Conservation (phyloP, 2,329 filamentous ascomycete species). For the Rutstroemia sp. region DNA sequence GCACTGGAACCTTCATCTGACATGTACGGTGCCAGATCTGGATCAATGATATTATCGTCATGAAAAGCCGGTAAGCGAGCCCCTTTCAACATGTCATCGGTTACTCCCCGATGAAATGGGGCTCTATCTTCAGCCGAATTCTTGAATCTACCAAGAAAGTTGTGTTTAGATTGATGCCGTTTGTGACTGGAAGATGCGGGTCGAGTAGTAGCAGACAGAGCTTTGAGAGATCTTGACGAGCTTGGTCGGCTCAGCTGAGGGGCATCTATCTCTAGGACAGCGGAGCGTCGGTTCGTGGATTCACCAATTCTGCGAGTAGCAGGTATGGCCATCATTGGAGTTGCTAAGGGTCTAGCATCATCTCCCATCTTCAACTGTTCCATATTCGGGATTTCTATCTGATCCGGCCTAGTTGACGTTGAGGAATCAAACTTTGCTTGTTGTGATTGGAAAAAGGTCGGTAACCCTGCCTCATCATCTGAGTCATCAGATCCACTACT, state of each 20-base stretch:
- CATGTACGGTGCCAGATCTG: constrained; percentile 89
- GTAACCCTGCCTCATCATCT: constrained; percentile 65
- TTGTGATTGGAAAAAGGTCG: constrained; percentile 51
- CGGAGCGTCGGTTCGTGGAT: constrained; percentile 75
- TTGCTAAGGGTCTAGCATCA: constrained; percentile 46
- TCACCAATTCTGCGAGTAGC: constrained; percentile 60
- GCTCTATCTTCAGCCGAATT: constrained; percentile 68
- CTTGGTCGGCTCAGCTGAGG: constrained; percentile 83
- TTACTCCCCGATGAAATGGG: constrained; percentile 74
- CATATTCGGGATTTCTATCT: constrained; percentile 29
- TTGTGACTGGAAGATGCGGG: constrained; percentile 80
- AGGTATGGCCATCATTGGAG: constrained; percentile 65
- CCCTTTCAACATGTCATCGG: constrained; percentile 58
- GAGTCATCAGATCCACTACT: constrained; percentile 83
- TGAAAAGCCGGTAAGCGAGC: constrained; percentile 83
- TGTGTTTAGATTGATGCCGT: constrained; percentile 81
- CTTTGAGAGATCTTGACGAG: constrained; percentile 83
- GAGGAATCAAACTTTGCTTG: constrained; percentile 38
- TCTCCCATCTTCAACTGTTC: constrained; percentile 33
- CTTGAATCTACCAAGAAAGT: constrained; percentile 71
- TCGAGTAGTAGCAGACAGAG: constrained; percentile 53
- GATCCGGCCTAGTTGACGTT: constrained; percentile 33
- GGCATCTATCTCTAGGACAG: constrained; percentile 82
- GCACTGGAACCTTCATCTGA: constrained; percentile 91
- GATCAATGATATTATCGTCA: constrained; percentile 97